Evolutionary conservation across 768 basidiomycete genomes (phyloP).

Genomic region (Leccinum olivaceopallidum): DNA sequence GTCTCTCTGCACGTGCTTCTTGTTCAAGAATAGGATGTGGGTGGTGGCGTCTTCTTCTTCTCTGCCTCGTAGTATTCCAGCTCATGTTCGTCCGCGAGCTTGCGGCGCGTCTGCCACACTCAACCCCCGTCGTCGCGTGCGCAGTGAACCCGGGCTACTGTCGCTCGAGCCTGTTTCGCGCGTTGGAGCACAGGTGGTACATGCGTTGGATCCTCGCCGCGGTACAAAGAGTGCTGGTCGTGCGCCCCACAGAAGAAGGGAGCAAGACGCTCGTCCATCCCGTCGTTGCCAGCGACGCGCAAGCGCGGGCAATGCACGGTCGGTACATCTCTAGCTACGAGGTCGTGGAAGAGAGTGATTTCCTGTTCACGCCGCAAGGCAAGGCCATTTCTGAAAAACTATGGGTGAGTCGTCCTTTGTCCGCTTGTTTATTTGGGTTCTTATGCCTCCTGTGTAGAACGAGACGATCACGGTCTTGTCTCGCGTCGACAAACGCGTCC

Average conservation of each 20-base stretch:
- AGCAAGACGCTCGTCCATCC: slow-evolving; percentile 34
- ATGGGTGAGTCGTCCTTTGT: slow-evolving; percentile 26
- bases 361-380: slow-evolving; percentile 30
- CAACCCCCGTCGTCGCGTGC: slow-evolving; percentile 26
- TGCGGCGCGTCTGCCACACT: slow-evolving; percentile 21
- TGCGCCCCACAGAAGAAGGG: slow-evolving; percentile 33
- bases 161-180: slow-evolving; percentile 28
- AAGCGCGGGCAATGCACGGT: slow-evolving; percentile 19
- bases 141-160: slow-evolving; percentile 36
- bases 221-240: slow-evolving; percentile 15
- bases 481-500: slow-evolving; percentile 15
- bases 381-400: slow-evolving; percentile 23
- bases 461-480: slow-evolving; percentile 20
- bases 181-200: slow-evolving; percentile 13
- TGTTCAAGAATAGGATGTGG: neutral
- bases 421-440: neutral
- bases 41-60: neutral
- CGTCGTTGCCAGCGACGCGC: slow-evolving; percentile 19
- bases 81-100: slow-evolving; percentile 34
- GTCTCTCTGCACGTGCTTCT: neutral
- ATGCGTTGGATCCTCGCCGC: slow-evolving; percentile 1
- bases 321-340: slow-evolving; percentile 27
- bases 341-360: slow-evolving; percentile 31
- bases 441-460: slow-evolving; percentile 1
- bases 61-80: slow-evolving; percentile 22